These are phyloP conservation scores for Fusarium continuum DNA, from an alignment of 2,329 filamentous ascomycete genomes.

Conservation along the genomic window DNA sequence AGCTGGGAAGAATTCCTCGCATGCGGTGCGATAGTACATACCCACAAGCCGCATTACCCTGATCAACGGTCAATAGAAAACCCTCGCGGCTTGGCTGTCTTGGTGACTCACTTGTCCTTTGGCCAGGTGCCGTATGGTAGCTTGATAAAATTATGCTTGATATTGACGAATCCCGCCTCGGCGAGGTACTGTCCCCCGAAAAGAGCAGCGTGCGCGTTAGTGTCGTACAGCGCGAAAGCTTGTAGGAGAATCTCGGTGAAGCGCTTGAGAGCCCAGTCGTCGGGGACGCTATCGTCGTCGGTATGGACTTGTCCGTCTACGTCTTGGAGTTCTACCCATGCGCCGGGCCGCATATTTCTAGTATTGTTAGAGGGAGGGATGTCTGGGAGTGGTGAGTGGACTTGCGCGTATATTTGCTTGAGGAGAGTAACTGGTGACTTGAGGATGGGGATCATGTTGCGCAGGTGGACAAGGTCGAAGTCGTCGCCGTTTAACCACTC, in stretches of 20 bases:
- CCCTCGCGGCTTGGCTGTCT: rapidly evolving
- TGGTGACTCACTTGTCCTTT: conserved; percentile 49
- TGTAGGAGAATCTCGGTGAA: conserved; percentile 50
- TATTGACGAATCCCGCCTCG: conserved; percentile 52
- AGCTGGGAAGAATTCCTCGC: conserved; percentile 54
- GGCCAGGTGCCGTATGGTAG: conserved; percentile 59
- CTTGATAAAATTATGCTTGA: conserved; percentile 51
- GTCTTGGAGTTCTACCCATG: conserved; percentile 58
- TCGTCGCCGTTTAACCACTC: conserved; percentile 59
- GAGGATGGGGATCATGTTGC: conserved; percentile 59
- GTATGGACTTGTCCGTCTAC: conserved; percentile 53
- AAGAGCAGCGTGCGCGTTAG: conserved; percentile 51
- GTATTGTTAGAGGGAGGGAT: background rate
- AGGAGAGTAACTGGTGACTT: conserved; percentile 46
- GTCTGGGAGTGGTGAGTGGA: conserved; percentile 46
- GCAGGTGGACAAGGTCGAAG: conserved; percentile 69
- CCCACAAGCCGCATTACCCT: conserved; percentile 53
- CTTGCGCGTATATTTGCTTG: conserved; percentile 46
- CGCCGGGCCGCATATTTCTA: conserved; percentile 55
- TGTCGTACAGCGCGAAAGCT: conserved; percentile 51
- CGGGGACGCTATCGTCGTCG: conserved; percentile 49
- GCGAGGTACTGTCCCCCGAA: conserved; percentile 50
- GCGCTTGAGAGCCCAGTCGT: conserved; percentile 47
- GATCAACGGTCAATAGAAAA: rapidly evolving
- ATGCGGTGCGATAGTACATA: conserved; percentile 53